Base-by-base conservation (phyloP, 2,329 filamentous ascomycete species). In the Ceratocystis eucalypticola region DNA sequence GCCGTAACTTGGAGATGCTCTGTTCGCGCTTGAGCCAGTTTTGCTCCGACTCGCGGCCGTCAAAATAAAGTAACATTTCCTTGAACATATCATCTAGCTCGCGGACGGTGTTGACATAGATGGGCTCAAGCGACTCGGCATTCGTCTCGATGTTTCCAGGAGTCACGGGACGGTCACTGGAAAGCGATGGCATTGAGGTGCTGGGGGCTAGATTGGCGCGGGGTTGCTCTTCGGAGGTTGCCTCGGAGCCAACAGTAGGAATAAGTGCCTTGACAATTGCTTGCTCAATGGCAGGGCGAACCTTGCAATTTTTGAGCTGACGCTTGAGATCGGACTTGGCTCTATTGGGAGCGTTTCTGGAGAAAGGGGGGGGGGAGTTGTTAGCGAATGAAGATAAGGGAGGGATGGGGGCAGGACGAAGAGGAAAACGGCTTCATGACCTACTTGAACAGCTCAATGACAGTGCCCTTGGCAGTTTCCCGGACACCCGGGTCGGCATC, bases 11-110 rank as follows among this genome's bases (percentile, higher is more conserved):
- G 6, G 82, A 82, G 46, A 91, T 82, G 72, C 84, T 87, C 77
- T 93, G 88, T 74, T 97, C 93, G 74, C 93, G 83, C 70, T 88
- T 86, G 71, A 89, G 74, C 93, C 93, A 97, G 73, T 97, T 97
- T 68, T 89, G 85, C 73, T 97, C 93, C 0, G 88, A 85, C 77
- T 97, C 93, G 73, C 82, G 90, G 64, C 92, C 92, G 70, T 96
- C 91, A 69, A 96, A 96, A 73, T 82, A 82, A 65, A 81, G 80
- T 41, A 86, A 80, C 89, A 97, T 96, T 41, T 89, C 87, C 70
- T 84, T 85, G 73, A 96, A 86, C 1, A 88, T 85, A 30, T 96
- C 91, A 68, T 96, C 92, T n/a, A 97, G 78, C 73, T 96, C 91
- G 71, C 90, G 83, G 70, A 87, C 81, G 1, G 91, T 93, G 71